phyloP scores from a whole-genome alignment of 352 stramenopile species.

The Phytophthora melonis region DNA sequence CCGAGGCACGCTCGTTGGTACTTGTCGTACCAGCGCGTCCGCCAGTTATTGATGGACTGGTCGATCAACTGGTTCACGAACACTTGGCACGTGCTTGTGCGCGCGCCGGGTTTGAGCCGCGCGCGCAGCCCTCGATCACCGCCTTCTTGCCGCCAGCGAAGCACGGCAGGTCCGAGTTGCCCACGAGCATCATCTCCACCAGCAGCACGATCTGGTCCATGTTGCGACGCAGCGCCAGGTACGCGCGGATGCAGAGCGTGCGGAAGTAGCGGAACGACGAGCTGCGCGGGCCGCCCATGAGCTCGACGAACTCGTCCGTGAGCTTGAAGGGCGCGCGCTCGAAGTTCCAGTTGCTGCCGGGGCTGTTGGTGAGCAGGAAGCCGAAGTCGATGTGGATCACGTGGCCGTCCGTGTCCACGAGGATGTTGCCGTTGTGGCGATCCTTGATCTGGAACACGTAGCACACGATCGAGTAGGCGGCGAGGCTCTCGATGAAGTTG shows the following conservation, averaged over 20 bases:
- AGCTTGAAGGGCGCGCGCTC: constrained; percentile 98
- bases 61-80: constrained; percentile 91
- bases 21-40: constrained; percentile 92
- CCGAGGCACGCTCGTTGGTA: constrained; percentile 91
- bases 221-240: constrained; percentile 93
- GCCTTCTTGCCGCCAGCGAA: constrained; percentile 86
- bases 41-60: constrained; percentile 90
- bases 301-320: constrained; percentile 95
- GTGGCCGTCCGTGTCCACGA: constrained; percentile 97
- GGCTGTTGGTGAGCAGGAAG: constrained; percentile 97
- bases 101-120: constrained; percentile 80
- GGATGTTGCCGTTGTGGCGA: constrained; percentile 99
- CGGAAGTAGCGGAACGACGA: constrained; percentile 95
- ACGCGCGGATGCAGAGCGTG: constrained; percentile 96
- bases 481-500: constrained; percentile 93
- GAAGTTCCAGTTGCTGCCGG: constrained; percentile 95
- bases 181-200: constrained; percentile 96
- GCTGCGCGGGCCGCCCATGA: constrained; percentile 94
- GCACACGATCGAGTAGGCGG: constrained; percentile 97
- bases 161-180: constrained; percentile 87
- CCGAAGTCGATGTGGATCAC: constrained; percentile 99
- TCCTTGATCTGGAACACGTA: constrained; percentile 99
- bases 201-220: constrained; percentile 96
- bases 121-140: constrained; percentile 82
- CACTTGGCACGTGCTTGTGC: constrained; percentile 82